These are phyloP conservation scores for Trichoderma erinaceum DNA, from an alignment of 495 filamentous ascomycete species.

Conservation along the genomic window DNA sequence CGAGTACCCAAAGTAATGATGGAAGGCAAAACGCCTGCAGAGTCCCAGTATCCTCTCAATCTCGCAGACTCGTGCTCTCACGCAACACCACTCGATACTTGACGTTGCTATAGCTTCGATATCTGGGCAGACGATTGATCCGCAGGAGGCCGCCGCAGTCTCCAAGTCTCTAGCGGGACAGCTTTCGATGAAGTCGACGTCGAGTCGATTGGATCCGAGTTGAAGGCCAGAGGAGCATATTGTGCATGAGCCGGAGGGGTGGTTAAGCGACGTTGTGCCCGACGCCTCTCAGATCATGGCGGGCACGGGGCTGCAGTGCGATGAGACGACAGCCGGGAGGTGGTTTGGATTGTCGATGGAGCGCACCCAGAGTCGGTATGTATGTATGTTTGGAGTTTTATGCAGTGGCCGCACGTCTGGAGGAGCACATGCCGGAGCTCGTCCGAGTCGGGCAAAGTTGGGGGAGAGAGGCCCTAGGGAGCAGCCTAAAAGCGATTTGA, in stretches of 20 bases:
- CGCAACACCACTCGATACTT: neutral
- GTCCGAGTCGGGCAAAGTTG: neutral
- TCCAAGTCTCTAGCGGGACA: neutral
- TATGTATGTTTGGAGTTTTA: neutral
- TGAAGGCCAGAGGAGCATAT: constrained; percentile 5
- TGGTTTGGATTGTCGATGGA: neutral
- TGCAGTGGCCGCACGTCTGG: neutral
- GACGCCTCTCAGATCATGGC: constrained; percentile 10
- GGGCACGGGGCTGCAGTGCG: constrained; percentile 1
- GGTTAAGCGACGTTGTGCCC: neutral
- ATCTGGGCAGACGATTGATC: neutral
- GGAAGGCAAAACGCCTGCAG: neutral
- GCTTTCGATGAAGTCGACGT: constrained; percentile 9
- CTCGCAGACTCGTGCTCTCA: neutral
- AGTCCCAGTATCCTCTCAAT: neutral
- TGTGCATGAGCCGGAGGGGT: neutral
- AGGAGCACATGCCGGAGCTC: neutral
- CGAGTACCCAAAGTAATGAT: neutral
- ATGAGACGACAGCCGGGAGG: neutral
- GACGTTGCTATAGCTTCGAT: neutral
- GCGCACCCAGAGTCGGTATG: neutral
- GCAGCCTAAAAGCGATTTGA: constrained; percentile 2
- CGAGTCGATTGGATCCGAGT: constrained; percentile 7
- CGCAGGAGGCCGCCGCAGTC: constrained; percentile 2
- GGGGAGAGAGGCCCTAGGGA: neutral